A percentile compares a stretch with the other conserved stretches of the same genome.
These are phyloP conservation scores for Globisporangium barbulae DNA, from an alignment of 352 stramenopile species.

Conservation along the genomic window DNA sequence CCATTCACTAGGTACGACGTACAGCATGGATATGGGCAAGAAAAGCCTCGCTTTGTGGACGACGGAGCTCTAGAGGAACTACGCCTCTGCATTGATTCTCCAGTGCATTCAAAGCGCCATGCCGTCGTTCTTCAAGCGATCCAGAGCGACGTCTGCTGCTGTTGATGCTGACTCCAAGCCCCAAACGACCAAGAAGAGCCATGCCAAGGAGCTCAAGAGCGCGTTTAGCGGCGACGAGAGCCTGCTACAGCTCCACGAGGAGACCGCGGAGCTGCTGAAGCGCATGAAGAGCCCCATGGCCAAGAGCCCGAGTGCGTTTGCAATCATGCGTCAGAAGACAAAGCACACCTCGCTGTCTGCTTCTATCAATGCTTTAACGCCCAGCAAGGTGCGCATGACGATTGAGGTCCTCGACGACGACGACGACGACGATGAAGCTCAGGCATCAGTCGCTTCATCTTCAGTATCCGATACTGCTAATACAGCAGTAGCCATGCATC, in stretches of 20 bases:
- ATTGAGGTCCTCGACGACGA: conserved; percentile 70
- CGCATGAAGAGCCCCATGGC: conserved; percentile 45
- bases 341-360: background rate
- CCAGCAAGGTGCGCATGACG: conserved; percentile 41
- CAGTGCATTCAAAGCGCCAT: conserved; percentile 1
- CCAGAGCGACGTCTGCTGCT: background rate
- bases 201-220: background rate
- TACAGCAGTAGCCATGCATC: background rate
- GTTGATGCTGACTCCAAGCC: background rate
- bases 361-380: background rate
- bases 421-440: conserved; percentile 24
- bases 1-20: too few species aligned
- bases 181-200: background rate
- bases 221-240: conserved; percentile 44
- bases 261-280: conserved; percentile 55
- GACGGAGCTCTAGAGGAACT: too few species aligned
- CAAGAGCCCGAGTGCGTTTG: conserved; percentile 22
- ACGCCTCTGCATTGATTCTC: too few species aligned
- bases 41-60: too few species aligned
- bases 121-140: conserved; percentile 19
- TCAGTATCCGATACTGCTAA: background rate
- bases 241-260: conserved; percentile 54
- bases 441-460: background rate
- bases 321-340: conserved; percentile 9
- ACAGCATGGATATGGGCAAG: too few species aligned